These are phyloP conservation scores for Aspergillus sergii DNA, from an alignment of 2,329 filamentous ascomycete species.

Conservation along the genomic window DNA sequence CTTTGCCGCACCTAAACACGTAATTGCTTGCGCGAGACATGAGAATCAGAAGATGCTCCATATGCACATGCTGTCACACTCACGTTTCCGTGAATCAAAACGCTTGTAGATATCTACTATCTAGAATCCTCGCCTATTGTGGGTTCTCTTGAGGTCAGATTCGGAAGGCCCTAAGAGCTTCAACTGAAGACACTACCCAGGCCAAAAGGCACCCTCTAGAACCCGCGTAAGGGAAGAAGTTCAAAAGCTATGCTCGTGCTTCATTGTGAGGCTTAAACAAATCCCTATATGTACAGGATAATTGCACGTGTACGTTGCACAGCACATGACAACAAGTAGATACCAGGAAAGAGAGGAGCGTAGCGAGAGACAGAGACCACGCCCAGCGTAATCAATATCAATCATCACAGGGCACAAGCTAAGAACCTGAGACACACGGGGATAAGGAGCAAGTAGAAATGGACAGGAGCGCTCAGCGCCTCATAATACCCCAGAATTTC, in stretches of 20 bases:
- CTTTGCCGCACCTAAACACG: too few species aligned
- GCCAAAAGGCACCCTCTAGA: too few species aligned
- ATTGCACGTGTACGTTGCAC: not conserved
- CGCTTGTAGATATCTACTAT: too few species aligned
- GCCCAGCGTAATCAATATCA: not conserved
- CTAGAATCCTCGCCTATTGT: too few species aligned
- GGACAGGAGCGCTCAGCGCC: conserved; percentile 2
- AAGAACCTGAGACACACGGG: not conserved
- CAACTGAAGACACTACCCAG: too few species aligned
- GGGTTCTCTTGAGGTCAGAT: too few species aligned
- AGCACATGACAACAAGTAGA: not conserved
- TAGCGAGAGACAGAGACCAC: not conserved
- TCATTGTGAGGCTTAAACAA: not conserved
- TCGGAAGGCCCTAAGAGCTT: too few species aligned
- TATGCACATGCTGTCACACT: too few species aligned
- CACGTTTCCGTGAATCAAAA: too few species aligned
- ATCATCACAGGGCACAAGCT: too few species aligned
- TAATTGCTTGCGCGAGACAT: too few species aligned
- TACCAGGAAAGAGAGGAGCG: not conserved
- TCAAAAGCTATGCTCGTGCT: not conserved
- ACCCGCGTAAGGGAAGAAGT: not conserved
- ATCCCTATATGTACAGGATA: not conserved
- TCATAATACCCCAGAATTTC: conserved; percentile 71
- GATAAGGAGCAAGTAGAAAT: not conserved
- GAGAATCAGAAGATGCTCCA: too few species aligned